Conservation (phyloP, 345 rosid species). For the Tarenaya hassleriana region DNA sequence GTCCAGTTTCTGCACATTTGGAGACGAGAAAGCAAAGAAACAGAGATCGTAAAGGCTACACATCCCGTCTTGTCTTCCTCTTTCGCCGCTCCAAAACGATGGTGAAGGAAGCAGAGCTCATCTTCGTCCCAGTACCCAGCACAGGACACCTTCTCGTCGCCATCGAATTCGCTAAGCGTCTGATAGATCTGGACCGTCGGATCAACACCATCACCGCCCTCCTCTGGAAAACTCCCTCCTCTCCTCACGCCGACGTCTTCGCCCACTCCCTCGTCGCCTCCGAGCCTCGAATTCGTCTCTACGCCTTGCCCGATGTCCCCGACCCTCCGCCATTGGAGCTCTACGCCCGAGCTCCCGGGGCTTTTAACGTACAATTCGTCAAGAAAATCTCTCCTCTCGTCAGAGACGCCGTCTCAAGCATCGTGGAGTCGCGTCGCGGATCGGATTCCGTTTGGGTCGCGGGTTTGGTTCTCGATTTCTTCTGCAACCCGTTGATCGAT, state of each 20-base stretch:
- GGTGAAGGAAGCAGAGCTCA: constrained; percentile 19
- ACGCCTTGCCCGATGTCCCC: constrained; percentile 19
- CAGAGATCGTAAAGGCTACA: too few species aligned
- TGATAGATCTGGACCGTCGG: constrained; percentile 31
- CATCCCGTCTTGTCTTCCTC: too few species aligned
- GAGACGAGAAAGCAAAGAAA: too few species aligned
- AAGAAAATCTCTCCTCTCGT: constrained; percentile 25
- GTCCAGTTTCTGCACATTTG: too few species aligned
- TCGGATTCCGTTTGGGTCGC: constrained; percentile 24
- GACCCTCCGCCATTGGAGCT: constrained; percentile 26
- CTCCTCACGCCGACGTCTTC: constrained; percentile 20
- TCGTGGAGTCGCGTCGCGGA: constrained; percentile 9
- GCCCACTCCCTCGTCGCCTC: constrained; percentile 24
- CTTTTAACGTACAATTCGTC: constrained; percentile 21
- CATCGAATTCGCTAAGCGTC: constrained; percentile 40
- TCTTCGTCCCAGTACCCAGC: constrained; percentile 23
- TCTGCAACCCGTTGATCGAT: constrained; percentile 37
- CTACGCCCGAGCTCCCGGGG: constrained; percentile 19
- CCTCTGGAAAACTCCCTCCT: constrained; percentile 18
- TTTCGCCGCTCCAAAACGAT: neutral
- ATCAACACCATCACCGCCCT: constrained; percentile 29
- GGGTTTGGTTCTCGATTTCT: constrained; percentile 40
- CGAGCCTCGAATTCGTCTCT: constrained; percentile 19
- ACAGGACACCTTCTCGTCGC: constrained; percentile 43
- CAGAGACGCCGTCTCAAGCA: constrained; percentile 6